Evolutionary conservation across 2,329 filamentous ascomycete species (phyloP).

Genomic region (Cordyceps cateniannulata): DNA sequence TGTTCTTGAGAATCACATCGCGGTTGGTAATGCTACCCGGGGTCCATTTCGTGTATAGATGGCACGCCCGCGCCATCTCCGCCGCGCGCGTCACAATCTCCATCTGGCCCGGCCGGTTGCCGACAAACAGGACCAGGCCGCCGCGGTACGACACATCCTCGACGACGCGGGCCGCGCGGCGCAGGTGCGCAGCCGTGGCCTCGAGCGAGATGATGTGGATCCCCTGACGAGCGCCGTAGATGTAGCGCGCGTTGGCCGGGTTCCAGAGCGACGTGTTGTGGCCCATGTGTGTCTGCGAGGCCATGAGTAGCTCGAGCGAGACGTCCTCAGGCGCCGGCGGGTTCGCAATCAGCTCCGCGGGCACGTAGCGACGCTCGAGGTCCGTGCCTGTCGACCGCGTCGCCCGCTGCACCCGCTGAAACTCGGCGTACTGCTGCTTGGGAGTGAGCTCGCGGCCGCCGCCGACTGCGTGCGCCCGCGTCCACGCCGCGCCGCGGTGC

Average conservation of each 20-base stretch:
- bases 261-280: constrained; percentile 92
- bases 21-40: constrained; percentile 90
- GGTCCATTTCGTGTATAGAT: constrained; percentile 89
- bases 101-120: constrained; percentile 76
- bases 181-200: constrained; percentile 77
- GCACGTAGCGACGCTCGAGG: constrained; percentile 53
- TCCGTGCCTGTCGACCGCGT: constrained; percentile 43
- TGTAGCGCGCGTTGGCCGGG: constrained; percentile 87
- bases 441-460: constrained; percentile 28
- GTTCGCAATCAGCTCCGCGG: constrained; percentile 58
- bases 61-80: constrained; percentile 68
- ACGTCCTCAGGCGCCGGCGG: constrained; percentile 75
- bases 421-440: constrained; percentile 33
- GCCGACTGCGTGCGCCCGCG: constrained; percentile 28
- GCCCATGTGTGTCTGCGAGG: constrained; percentile 81
- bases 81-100: constrained; percentile 76
- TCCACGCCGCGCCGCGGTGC: constrained; percentile 16
- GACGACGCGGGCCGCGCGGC: constrained; percentile 89
- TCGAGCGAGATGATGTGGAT: constrained; percentile 94
- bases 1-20: constrained; percentile 73
- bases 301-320: constrained; percentile 84
- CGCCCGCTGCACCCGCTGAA: constrained; percentile 31
- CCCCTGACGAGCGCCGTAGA: constrained; percentile 80
- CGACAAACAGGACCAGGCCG: constrained; percentile 84
- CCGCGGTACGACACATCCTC: constrained; percentile 77